Evolutionary conservation across 208 protist species (phyloP), one percentile per base, ranked within the genome.

Genomic region (Angomonas deanei): DNA sequence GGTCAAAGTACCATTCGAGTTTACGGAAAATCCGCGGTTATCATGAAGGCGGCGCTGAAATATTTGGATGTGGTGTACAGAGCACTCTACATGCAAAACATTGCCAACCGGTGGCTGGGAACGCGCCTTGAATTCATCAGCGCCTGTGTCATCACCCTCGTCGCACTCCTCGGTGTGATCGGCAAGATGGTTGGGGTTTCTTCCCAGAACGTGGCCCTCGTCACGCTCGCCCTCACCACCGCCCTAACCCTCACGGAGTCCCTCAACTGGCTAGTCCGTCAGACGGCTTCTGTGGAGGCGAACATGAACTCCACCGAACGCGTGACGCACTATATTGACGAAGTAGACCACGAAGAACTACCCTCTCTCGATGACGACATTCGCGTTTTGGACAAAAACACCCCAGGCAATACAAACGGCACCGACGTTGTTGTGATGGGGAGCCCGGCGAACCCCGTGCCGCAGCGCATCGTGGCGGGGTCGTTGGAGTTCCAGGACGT

Each of bases 111-210:
- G 5, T 98, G 96, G 96, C 74, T 98, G 3, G 78, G 70, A 13
- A 72, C 96, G 1, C 80, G 96, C 1, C 58, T 98, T 0, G 93
- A 98, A 65, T 74, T 92, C 15, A 28, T 97, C n/a, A 90, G 86
- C 63, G 84, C 63, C 46, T 27, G 81, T 33, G 68, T 98, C 15
- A 75, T 86, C 32, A 74, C 73, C 2, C 61, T 64, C n/a, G 63
- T 92, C 6, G 76, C 79, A 4, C n/a, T 73, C 2, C 2, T 72
- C n/a, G 85, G 76, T 17, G 80, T 90, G 33, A 24, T 81, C 0
- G 54, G 72, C 38, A 75, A 75, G 65, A 74, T 77, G 39, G 26
- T 59, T 3, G 23, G 53, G 8, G 61, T 66, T 21, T 58, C 28
- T 1, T 30, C 5, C 4, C 38, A 70, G 5, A 70, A 71, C 42